phyloP scores from a whole-genome alignment of 441 rosid genomes.

The Pelargonium fulgidum region DNA sequence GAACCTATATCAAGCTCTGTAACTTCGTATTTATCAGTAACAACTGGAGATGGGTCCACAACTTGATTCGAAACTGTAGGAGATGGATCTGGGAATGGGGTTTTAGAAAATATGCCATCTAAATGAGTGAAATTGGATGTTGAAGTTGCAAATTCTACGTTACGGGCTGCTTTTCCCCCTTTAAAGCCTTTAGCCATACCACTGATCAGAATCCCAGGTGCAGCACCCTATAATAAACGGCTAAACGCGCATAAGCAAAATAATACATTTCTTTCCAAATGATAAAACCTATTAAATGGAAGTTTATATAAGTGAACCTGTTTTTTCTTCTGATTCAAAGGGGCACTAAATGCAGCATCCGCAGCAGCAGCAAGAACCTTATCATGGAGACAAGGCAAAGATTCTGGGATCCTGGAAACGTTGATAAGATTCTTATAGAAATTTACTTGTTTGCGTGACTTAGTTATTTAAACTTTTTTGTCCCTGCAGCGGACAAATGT shows the following conservation, averaged over 20 bases:
- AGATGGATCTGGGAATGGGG: slow-evolving; percentile 27
- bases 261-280: neutral
- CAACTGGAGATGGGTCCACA: slow-evolving; percentile 24
- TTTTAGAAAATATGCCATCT: slow-evolving; percentile 38
- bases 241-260: slow-evolving; percentile 17
- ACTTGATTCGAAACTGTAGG: slow-evolving; percentile 26
- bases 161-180: slow-evolving; percentile 30
- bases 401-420: slow-evolving; percentile 41
- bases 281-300: neutral
- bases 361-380: slow-evolving; percentile 69
- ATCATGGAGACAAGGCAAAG: slow-evolving; percentile 60
- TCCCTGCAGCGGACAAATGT: slow-evolving; percentile 15
- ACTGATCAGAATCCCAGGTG: slow-evolving; percentile 37
- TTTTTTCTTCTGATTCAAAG: slow-evolving; percentile 48
- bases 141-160: slow-evolving; percentile 18
- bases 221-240: slow-evolving; percentile 33
- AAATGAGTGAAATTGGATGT: slow-evolving; percentile 33
- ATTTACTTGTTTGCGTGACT: slow-evolving; percentile 3
- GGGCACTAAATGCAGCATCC: slow-evolving; percentile 43
- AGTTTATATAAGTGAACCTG: slow-evolving; percentile 31
- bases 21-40: slow-evolving; percentile 27
- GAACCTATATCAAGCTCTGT: slow-evolving; percentile 56
- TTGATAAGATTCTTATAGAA: slow-evolving; percentile 17
- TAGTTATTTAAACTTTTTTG: slow-evolving; percentile 7
- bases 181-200: slow-evolving; percentile 49